Percentiles rank a stretch among this genome's conserved stretches.
Conservation (phyloP, 768 basidiomycete species). For the Psilocybe sp. region DNA sequence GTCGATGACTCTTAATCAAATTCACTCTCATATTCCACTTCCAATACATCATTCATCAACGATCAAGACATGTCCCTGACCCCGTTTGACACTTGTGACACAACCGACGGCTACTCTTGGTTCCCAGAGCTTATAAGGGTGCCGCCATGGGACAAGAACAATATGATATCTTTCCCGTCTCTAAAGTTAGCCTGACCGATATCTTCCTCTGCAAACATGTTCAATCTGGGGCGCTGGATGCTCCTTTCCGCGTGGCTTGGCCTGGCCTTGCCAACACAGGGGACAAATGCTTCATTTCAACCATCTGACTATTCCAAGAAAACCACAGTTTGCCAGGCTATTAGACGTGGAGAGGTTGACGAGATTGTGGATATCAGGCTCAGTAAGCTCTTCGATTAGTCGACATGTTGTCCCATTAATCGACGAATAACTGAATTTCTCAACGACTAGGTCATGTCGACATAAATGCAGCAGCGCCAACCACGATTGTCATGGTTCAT, state of each 20-base stretch:
- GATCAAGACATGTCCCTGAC: too few species aligned
- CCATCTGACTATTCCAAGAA: conserved; percentile 33
- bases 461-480: conserved; percentile 50
- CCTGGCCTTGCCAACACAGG: conserved; percentile 2
- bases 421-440: not conserved
- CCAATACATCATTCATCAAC: too few species aligned
- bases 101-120: too few species aligned
- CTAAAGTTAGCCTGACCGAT: too few species aligned
- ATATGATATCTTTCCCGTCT: too few species aligned
- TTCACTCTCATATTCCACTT: too few species aligned
- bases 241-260: conserved; percentile 3
- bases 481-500: conserved; percentile 65
- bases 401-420: not conserved
- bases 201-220: not conserved
- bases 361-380: conserved; percentile 40
- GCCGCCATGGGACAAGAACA: too few species aligned
- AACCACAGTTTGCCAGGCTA: conserved; percentile 37
- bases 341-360: conserved; percentile 29
- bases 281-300: conserved; percentile 25
- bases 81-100: too few species aligned
- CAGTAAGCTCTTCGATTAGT: conserved; percentile 29
- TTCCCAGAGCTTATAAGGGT: too few species aligned
- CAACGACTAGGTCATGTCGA: conserved; percentile 50
- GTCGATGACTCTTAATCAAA: too few species aligned
- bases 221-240: conserved; percentile 2